Evolutionary conservation across 148 eudicot species (phyloP).

Genomic region (Spergularia marina): DNA sequence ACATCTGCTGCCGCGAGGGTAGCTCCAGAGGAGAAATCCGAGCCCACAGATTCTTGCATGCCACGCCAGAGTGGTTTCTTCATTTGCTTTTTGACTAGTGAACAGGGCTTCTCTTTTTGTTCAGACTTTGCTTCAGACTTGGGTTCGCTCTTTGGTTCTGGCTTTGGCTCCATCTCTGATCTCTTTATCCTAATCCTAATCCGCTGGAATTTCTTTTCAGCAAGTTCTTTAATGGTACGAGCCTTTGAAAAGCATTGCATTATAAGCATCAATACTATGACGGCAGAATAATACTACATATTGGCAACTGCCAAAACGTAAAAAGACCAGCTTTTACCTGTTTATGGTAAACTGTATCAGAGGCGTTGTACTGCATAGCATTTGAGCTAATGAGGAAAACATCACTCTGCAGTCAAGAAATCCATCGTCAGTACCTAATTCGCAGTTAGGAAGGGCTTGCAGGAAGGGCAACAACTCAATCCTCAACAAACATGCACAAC

Average conservation of each 20-base stretch:
- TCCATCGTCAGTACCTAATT: conserved; percentile 16
- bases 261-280: conserved; percentile 7
- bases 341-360: conserved; percentile 78
- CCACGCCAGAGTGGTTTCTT: conserved; percentile 44
- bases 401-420: conserved; percentile 63
- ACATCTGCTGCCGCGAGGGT: conserved; percentile 39
- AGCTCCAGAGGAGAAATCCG: conserved; percentile 62
- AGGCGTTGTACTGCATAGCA: conserved; percentile 91
- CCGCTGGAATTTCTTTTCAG: conserved; percentile 67
- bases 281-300: not conserved
- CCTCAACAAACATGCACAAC: not conserved
- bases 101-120: conserved; percentile 36
- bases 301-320: not conserved
- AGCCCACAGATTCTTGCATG: conserved; percentile 56
- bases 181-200: conserved; percentile 44
- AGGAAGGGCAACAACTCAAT: not conserved
- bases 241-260: conserved; percentile 48
- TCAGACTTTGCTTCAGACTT: conserved; percentile 55
- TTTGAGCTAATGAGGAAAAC: conserved; percentile 78
- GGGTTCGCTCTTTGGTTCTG: conserved; percentile 36
- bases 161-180: conserved; percentile 46
- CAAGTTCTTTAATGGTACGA: conserved; percentile 76
- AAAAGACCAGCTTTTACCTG: conserved; percentile 50
- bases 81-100: conserved; percentile 48
- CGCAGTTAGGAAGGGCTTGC: not conserved